Percentiles rank a stretch among this genome's conserved stretches.
These are phyloP conservation scores for Talaromyces nanjingensis DNA, from an alignment of 495 filamentous ascomycete genomes.

Conservation along the genomic window DNA sequence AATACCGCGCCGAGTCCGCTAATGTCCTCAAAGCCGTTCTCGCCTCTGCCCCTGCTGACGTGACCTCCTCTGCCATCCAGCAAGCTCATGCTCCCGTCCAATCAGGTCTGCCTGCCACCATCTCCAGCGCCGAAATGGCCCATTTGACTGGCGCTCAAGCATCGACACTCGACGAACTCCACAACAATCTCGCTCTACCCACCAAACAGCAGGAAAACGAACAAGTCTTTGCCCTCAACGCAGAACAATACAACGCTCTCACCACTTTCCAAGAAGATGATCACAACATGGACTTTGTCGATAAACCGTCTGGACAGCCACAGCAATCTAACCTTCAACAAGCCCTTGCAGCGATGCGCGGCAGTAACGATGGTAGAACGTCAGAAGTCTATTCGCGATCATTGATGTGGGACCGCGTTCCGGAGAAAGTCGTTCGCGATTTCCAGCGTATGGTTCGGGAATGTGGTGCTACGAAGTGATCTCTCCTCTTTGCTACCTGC, in stretches of 20 bases:
- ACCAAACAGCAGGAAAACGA: slow-evolving; percentile 83
- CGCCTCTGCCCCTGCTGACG: slow-evolving; percentile 47
- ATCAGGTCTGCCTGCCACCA: slow-evolving; percentile 43
- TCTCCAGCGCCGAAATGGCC: slow-evolving; percentile 36
- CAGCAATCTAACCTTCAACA: slow-evolving; percentile 65
- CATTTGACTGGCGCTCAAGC: slow-evolving; percentile 49
- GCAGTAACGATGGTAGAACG: slow-evolving; percentile 14
- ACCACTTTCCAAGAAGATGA: slow-evolving; percentile 46
- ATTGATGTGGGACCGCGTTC: slow-evolving; percentile 90
- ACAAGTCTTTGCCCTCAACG: slow-evolving; percentile 77
- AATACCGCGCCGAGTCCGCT: slow-evolving; percentile 87
- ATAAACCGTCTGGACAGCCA: slow-evolving; percentile 29
- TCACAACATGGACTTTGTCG: slow-evolving; percentile 27
- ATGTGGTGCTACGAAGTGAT: slow-evolving; percentile 22
- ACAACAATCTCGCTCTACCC: slow-evolving; percentile 64
- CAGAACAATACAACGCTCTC: slow-evolving; percentile 84
- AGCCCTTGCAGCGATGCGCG: slow-evolving; percentile 72
- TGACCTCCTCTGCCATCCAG: slow-evolving; percentile 33
- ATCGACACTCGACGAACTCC: slow-evolving; percentile 68
- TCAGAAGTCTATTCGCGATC: slow-evolving; percentile 85
- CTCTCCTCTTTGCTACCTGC: neutral
- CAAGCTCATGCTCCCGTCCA: slow-evolving; percentile 34
- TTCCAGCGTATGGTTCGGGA: slow-evolving; percentile 83
- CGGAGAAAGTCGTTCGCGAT: slow-evolving; percentile 82
- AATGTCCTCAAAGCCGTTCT: slow-evolving; percentile 84